Base-by-base conservation (phyloP, 1,284 basidiomycete species). In the Ceratobasidium sp. region DNA sequence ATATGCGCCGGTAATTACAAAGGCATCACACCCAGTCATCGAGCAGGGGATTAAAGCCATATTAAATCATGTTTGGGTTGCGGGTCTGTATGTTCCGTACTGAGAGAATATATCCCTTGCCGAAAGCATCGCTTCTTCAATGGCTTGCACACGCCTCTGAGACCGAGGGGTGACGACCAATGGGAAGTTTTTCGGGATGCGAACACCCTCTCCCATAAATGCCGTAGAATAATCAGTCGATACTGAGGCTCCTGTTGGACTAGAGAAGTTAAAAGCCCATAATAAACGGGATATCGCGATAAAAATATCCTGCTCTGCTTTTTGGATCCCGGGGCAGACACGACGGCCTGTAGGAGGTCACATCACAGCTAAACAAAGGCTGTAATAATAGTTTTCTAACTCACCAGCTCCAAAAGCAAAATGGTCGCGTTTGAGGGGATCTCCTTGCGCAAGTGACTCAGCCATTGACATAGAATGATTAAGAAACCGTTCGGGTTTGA, bases 401-500 rank as follows among this genome's bases (percentile, higher is more conserved):
- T 21, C 21, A 56, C 62, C 62, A n/a, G 50, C 62, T 46, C 62
- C 52, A 41, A 66, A 66, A 2, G 21, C 62, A 56, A 66, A 66
- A 36, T 66, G 62, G 13, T 46, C 62, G 2, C 62, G 62, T 36
- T 66, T 66, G 21, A 41, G 23, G 1, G 39, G 39, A 25, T 56
- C 62, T 19, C 50, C 62, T 30, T 66, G 62, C 25, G 62, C 50
- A 44, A 46, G 21, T 8, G 50, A 53, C 2, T 56, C 62, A 2
- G 50, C 50, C 62, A 66, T 66, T 2, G 62, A 54, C 21, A 44
- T 30, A 4, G 23, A 79, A 62, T 89, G 85, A 74, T 93, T 89
- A 57, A 98, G 82, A 94, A 95, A 99, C 73, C 96, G 89, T 77
- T 98, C 95, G 7, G 96, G 97, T 30, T 81, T 74, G 78, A 98